These are phyloP conservation scores for Sarcodon aspratus DNA, from an alignment of 768 basidiomycete species.

Conservation along the genomic window DNA sequence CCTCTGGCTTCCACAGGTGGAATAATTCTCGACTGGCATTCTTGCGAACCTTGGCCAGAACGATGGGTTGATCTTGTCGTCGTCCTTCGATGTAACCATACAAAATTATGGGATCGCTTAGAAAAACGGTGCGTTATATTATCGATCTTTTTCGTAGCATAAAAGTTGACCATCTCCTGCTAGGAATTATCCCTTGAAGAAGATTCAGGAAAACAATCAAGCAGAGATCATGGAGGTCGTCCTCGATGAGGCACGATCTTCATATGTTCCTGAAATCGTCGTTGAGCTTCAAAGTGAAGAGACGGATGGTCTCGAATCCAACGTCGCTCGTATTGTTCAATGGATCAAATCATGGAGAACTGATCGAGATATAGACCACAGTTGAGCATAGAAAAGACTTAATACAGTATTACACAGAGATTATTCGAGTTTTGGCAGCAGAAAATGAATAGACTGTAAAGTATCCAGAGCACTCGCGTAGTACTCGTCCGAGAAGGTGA, in stretches of 20 bases:
- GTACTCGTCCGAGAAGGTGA: constrained; percentile 4
- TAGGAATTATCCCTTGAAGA: constrained; percentile 81
- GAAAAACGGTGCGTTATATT: constrained; percentile 62
- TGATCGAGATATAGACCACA: constrained; percentile 12
- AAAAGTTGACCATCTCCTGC: neutral
- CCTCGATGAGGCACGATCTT: constrained; percentile 76
- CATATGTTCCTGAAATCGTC: constrained; percentile 79
- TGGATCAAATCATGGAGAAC: constrained; percentile 77
- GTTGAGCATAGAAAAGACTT: constrained; percentile 1
- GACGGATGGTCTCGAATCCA: constrained; percentile 73
- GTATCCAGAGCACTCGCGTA: constrained; percentile 2
- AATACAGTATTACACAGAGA: neutral
- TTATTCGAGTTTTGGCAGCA: neutral
- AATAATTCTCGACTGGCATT: constrained; percentile 90
- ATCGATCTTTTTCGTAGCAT: neutral
- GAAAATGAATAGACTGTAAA: constrained; percentile 4
- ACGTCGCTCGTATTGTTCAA: constrained; percentile 75
- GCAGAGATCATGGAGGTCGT: constrained; percentile 97
- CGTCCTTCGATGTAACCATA: constrained; percentile 84
- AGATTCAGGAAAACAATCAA: constrained; percentile 97
- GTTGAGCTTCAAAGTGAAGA: constrained; percentile 74
- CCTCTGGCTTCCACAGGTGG: constrained; percentile 57
- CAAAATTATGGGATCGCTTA: constrained; percentile 77
- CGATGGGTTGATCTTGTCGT: constrained; percentile 95
- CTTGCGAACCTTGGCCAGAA: constrained; percentile 89